Evolutionary conservation across 768 basidiomycete species (phyloP).

Genomic region (Termitomyces sp.): DNA sequence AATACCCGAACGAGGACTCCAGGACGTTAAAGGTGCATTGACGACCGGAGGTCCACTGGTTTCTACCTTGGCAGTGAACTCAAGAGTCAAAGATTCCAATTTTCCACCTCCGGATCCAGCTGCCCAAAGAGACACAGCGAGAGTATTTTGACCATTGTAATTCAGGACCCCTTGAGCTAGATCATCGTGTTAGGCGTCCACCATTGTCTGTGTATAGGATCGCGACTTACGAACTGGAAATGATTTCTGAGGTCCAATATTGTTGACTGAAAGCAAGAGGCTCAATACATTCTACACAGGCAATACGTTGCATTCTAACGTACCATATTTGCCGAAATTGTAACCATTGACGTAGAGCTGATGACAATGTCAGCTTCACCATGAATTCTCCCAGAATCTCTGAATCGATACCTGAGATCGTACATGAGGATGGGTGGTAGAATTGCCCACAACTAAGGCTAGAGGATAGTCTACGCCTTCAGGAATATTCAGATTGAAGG

Average conservation of each 20-base stretch:
- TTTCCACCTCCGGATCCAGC: conserved; percentile 36
- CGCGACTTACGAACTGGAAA: conserved; percentile 41
- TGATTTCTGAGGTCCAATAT: conserved; percentile 38
- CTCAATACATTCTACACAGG: neutral
- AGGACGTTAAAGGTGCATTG: conserved; percentile 32
- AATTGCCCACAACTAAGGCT: conserved; percentile 40
- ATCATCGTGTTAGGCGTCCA: neutral
- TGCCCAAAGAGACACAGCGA: conserved; percentile 49
- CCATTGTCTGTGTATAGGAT: neutral
- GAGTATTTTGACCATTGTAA: conserved; percentile 43
- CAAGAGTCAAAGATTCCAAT: conserved; percentile 34
- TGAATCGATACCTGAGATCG: conserved; percentile 32
- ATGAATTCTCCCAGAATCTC: too few species aligned
- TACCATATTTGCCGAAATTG: conserved; percentile 43
- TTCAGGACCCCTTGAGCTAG: conserved; percentile 49
- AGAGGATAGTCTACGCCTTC: conserved; percentile 47
- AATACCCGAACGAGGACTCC: conserved; percentile 29
- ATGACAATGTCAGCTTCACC: neutral
- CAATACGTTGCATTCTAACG: conserved; percentile 4
- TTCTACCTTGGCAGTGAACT: conserved; percentile 35
- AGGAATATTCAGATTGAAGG: conserved; percentile 43
- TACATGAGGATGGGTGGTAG: conserved; percentile 41
- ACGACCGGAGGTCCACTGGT: conserved; percentile 31
- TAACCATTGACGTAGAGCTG: conserved; percentile 44
- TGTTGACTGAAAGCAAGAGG: conserved; percentile 28